Base-by-base conservation (phyloP, 257 asterid species). In the Paraleonurus japonicus region DNA sequence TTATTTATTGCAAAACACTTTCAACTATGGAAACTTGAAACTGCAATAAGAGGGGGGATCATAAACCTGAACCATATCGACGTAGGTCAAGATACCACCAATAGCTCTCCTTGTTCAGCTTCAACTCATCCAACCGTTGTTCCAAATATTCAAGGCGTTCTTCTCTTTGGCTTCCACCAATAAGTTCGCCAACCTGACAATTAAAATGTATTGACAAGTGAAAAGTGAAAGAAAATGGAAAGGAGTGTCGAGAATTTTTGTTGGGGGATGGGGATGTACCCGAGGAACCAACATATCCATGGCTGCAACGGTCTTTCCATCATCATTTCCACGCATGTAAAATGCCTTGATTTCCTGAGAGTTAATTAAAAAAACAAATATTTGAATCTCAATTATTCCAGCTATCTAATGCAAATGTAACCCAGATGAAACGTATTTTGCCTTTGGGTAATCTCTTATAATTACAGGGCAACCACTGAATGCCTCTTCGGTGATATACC, bases 271-370 rank as follows among this genome's bases (percentile, higher is more conserved):
- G n/a, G 47, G 48, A 70, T 47, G 50, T 92, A 95, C 99, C 97
- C 90, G 94, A 72, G 99, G 99, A 85, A 95, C 99, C 87, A 95
- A 78, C 98, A 92, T 82, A 83, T 95, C 99, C 99, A 95, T 95
- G 75, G 99, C 99, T 65, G 99, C 98, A 17, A 95, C 99, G 15
- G 99, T 95, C 85, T 83, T 90, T 69, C 92, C 97, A 82, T 95
- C 99, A 62, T 95, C 95, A 78, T 95, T 95, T 80, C 87, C 81
- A 66, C 98, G 89, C 98, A 95, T 95, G 88, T 92, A 95, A 79
- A 95, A 95, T 76, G 98, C 97, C 81, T 92, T 92, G 77, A 95
- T 95, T 32, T 63, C 98, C 98, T 95, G 93, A 63, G 71, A 76
- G 53, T 73, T 73, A 35, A 45, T 70, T 26, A 55, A 41, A 70